Percentiles rank a stretch among this genome's conserved stretches.
Evolutionary conservation across 495 filamentous ascomycete species (phyloP).

Genomic region (Neurospora hispaniola): DNA sequence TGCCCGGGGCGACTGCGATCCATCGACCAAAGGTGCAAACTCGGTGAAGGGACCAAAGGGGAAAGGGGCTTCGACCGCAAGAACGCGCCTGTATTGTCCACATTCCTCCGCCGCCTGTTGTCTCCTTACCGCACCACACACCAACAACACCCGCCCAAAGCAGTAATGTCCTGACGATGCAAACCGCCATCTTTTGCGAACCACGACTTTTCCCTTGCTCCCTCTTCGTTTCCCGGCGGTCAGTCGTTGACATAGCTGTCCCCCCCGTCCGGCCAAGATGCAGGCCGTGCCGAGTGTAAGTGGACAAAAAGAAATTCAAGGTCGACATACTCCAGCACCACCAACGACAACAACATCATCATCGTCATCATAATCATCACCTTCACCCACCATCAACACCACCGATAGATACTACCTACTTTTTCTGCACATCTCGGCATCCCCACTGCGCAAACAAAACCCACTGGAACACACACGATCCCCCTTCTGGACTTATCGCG

Average conservation of each 20-base stretch:
- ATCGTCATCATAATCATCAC: neutral
- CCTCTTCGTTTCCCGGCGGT: constrained; percentile 27
- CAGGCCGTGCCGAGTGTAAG: constrained; percentile 57
- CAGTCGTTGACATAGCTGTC: constrained; percentile 28
- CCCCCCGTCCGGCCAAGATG: constrained; percentile 34
- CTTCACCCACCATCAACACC: neutral
- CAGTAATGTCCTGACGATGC: constrained; percentile 32
- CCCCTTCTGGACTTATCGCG: neutral
- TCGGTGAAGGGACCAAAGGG: neutral
- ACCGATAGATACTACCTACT: neutral
- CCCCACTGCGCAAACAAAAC: neutral
- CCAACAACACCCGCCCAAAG: neutral
- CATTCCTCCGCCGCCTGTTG: constrained; percentile 16
- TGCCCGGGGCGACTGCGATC: neutral
- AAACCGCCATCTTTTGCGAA: constrained; percentile 24
- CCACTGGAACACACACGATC: neutral
- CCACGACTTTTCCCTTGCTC: constrained; percentile 25
- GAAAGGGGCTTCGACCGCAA: constrained; percentile 7
- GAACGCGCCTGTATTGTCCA: constrained; percentile 16
- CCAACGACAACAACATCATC: neutral
- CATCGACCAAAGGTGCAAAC: neutral
- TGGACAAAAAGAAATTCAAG: constrained; percentile 12
- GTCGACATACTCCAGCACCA: neutral
- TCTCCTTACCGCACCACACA: constrained; percentile 1
- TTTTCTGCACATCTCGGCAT: neutral